These are phyloP conservation scores for Podosphaera xanthii DNA, from an alignment of 2,329 filamentous ascomycete species.

Conservation along the genomic window DNA sequence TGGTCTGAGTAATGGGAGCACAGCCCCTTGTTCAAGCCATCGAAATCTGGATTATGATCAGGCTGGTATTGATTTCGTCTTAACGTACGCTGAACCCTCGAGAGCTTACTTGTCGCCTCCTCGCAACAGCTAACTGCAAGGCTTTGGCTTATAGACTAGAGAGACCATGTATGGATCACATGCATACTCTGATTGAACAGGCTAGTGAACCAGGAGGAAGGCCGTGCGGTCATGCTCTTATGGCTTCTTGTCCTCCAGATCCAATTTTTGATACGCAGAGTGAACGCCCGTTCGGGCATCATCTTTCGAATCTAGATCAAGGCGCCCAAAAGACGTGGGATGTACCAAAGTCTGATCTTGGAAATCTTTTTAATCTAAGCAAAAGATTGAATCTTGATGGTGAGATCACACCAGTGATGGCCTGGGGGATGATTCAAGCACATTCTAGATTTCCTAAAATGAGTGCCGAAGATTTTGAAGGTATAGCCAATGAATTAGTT, in stretches of 20 bases:
- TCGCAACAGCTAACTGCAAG: conserved; percentile 25
- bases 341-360: conserved; percentile 50
- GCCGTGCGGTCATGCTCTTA: conserved; percentile 72
- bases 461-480: conserved; percentile 42
- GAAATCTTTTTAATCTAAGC: conserved; percentile 67
- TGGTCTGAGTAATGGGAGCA: conserved; percentile 7
- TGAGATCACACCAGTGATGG: conserved; percentile 89
- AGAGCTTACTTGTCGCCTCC: conserved; percentile 44
- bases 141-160: conserved; percentile 42
- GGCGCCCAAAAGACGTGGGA: conserved; percentile 44
- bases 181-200: conserved; percentile 52
- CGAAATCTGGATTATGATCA: conserved; percentile 49
- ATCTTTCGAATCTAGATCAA: conserved; percentile 5
- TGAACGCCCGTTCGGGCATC: conserved; percentile 30
- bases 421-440: conserved; percentile 59
- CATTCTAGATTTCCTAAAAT: conserved; percentile 48
- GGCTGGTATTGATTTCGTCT: conserved; percentile 71
- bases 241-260: conserved; percentile 66
- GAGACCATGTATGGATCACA: conserved; percentile 78
- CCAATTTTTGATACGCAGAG: conserved; percentile 21
- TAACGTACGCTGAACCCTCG: conserved; percentile 54
- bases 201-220: conserved; percentile 36
- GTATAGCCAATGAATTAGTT: conserved; percentile 48
- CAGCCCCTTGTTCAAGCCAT: conserved; percentile 12
- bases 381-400: conserved; percentile 62